Percentiles rank a stretch among this genome's conserved stretches.
Evolutionary conservation across 768 basidiomycete species (phyloP).

Genomic region (Lentinula aciculospora): DNA sequence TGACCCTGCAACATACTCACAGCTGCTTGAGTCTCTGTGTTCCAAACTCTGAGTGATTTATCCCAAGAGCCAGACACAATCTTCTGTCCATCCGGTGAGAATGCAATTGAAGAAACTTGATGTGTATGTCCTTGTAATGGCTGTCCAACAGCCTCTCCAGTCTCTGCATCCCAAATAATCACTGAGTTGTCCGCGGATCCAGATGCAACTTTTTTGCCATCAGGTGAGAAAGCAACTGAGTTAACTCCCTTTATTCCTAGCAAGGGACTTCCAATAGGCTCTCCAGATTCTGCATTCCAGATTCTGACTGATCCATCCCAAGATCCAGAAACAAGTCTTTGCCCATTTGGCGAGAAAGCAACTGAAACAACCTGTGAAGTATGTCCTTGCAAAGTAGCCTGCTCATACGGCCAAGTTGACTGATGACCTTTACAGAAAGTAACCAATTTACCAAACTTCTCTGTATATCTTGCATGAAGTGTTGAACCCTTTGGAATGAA

Average conservation of each 20-base stretch:
- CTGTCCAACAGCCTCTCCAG: neutral
- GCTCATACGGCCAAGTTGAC: neutral
- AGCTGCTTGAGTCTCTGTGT: neutral
- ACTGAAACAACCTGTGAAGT: neutral
- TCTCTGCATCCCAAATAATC: neutral
- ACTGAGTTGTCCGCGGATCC: neutral
- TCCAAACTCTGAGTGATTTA: neutral
- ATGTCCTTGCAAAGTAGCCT: neutral
- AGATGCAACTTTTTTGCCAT: neutral
- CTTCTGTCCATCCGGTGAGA: neutral
- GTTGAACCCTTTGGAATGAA: slow-evolving; percentile 11
- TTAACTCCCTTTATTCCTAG: neutral
- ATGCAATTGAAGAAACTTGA: neutral
- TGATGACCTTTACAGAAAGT: neutral
- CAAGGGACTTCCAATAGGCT: slow-evolving; percentile 8
- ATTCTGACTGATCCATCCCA: neutral
- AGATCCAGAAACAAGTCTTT: slow-evolving; percentile 1
- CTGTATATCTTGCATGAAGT: slow-evolving; percentile 8
- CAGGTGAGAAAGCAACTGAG: neutral
- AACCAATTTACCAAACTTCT: neutral
- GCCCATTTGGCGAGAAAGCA: neutral
- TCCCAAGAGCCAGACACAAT: neutral
- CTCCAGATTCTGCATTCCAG: slow-evolving; percentile 27
- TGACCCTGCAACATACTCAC: neutral
- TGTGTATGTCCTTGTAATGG: neutral